A percentile compares a stretch with the other conserved stretches of the same genome.
phyloP scores from a whole-genome alignment of 176 grass and related monocot species.

The Tillandsia fasciculata region DNA sequence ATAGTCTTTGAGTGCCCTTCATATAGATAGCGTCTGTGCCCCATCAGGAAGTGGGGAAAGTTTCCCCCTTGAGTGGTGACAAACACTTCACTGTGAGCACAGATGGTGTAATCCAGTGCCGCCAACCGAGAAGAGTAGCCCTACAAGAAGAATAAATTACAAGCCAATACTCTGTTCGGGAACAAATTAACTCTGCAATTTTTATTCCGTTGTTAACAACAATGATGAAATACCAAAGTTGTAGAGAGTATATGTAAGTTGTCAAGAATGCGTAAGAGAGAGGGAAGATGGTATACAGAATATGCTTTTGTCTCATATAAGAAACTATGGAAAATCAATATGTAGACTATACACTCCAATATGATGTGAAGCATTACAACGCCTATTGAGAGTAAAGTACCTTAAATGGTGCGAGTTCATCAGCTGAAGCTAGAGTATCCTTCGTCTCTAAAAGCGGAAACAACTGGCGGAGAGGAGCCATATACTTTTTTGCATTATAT shows the following conservation, averaged over 20 bases:
- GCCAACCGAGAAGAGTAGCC: slow-evolving; percentile 78
- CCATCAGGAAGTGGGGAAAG: slow-evolving; percentile 88
- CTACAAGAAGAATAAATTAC: slow-evolving; percentile 20
- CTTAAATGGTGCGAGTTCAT: slow-evolving; percentile 71
- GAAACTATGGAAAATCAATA: not conserved
- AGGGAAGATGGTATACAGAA: not conserved
- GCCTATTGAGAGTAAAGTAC: slow-evolving; percentile 17
- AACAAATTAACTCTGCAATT: not conserved
- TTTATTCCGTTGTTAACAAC: not conserved
- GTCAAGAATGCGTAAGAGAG: not conserved
- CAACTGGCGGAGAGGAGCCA: slow-evolving; percentile 59
- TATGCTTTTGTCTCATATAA: not conserved
- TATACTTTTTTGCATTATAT: slow-evolving; percentile 62
- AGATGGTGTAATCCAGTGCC: slow-evolving; percentile 70
- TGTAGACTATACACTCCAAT: not conserved
- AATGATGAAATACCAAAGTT: not conserved
- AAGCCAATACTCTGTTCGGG: not conserved
- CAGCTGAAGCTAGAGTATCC: slow-evolving; percentile 47
- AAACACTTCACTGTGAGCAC: slow-evolving; percentile 58
- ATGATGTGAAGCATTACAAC: not conserved
- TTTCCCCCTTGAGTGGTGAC: slow-evolving; percentile 89
- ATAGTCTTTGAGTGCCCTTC: slow-evolving; percentile 70
- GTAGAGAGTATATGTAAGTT: slow-evolving; percentile 1
- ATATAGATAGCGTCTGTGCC: slow-evolving; percentile 62
- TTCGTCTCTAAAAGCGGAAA: slow-evolving; percentile 86